These are phyloP conservation scores for Dittrichia graveolens DNA, from an alignment of 129 eudicot genomes.

Conservation along the genomic window DNA sequence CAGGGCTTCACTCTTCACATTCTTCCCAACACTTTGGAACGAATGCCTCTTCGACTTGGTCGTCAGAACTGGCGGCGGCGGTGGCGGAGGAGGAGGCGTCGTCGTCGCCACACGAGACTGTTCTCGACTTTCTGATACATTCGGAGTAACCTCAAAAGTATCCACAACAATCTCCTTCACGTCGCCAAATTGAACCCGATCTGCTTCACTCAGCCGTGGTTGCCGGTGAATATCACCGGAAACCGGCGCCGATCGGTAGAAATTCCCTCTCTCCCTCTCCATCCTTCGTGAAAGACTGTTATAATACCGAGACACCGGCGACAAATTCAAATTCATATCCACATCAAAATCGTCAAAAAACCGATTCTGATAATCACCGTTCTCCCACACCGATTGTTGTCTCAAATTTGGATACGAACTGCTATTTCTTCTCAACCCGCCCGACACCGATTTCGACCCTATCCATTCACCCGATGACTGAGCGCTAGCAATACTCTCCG, in stretches of 20 bases:
- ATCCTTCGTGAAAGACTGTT: slow-evolving; percentile 9
- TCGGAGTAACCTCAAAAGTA: slow-evolving; percentile 35
- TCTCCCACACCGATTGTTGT: slow-evolving; percentile 50
- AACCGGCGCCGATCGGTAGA: slow-evolving; percentile 8
- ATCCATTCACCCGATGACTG: slow-evolving; percentile 38
- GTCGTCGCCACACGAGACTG: slow-evolving; percentile 10
- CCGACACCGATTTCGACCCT: slow-evolving; percentile 35
- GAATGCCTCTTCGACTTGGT: slow-evolving; percentile 42
- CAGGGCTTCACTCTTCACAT: slow-evolving; percentile 14
- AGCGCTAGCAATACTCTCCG: slow-evolving; percentile 4
- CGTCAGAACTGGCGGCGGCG: slow-evolving; percentile 26
- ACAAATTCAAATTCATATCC: slow-evolving; percentile 34
- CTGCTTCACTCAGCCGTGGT: slow-evolving; percentile 27
- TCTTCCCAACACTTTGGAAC: slow-evolving; percentile 37
- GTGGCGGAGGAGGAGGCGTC: slow-evolving; percentile 41
- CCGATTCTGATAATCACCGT: slow-evolving; percentile 39
- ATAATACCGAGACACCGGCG: slow-evolving; percentile 30
- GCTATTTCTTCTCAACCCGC: slow-evolving; percentile 60
- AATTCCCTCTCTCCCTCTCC: slow-evolving; percentile 19
- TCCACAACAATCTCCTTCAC: slow-evolving; percentile 70
- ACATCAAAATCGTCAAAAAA: slow-evolving; percentile 65
- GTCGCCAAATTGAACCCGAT: slow-evolving; percentile 31
- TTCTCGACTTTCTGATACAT: slow-evolving; percentile 2
- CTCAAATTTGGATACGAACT: slow-evolving; percentile 75
- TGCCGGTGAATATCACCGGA: slow-evolving; percentile 6